These are phyloP conservation scores for Graphilbum sp. DNA, from an alignment of 2,329 filamentous ascomycete species.

Conservation along the genomic window DNA sequence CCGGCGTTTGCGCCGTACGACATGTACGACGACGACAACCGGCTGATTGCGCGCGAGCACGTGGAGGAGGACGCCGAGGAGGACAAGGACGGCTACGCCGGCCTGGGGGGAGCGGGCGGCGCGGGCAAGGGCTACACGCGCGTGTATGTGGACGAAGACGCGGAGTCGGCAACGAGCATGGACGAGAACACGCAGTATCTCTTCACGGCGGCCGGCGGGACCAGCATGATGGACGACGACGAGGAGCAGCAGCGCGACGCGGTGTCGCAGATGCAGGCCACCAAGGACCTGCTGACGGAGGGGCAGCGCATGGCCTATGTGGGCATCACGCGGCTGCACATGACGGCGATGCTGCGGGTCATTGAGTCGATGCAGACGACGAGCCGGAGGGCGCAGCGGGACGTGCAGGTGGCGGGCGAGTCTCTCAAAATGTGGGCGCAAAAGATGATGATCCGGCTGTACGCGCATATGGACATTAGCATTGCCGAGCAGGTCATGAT, in stretches of 20 bases:
- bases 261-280: constrained; percentile 81
- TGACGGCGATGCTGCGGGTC: constrained; percentile 61
- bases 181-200: constrained; percentile 95
- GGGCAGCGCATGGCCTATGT: constrained; percentile 94
- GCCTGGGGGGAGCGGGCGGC: constrained; percentile 75
- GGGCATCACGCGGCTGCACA: constrained; percentile 66
- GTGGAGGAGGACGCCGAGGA: constrained; percentile 48
- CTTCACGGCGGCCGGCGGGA: constrained; percentile 49
- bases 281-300: constrained; percentile 87
- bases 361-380: constrained; percentile 32
- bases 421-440: constrained; percentile 90
- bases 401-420: constrained; percentile 52
- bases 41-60: constrained; percentile 67
- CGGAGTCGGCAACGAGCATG: constrained; percentile 83
- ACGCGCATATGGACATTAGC: constrained; percentile 92
- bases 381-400: constrained; percentile 47
- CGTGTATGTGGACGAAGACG: constrained; percentile 90
- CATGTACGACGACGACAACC: constrained; percentile 89
- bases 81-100: constrained; percentile 46
- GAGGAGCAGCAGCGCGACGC: constrained; percentile 78
- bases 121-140: constrained; percentile 91
- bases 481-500: constrained; percentile 94
- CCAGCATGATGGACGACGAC: constrained; percentile 43
- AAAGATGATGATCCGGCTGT: constrained; percentile 93
- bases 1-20: constrained; percentile 84